Percentiles rank a stretch among this genome's conserved stretches.
phyloP scores from a whole-genome alignment of 2,329 filamentous ascomycete genomes.

The Sporothrix pallida region DNA sequence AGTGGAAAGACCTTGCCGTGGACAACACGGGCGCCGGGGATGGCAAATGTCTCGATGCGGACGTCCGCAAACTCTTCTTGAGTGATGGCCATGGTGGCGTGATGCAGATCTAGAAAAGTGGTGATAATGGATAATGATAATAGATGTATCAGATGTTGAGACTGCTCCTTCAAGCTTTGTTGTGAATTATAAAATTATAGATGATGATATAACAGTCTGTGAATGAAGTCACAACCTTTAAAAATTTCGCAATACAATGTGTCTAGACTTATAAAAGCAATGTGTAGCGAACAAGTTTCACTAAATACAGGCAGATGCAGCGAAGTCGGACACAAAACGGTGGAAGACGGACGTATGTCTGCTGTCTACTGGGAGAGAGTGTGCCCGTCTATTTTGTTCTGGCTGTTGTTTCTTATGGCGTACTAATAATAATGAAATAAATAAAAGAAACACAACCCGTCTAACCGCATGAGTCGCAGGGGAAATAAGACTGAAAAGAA shows the following conservation, averaged over 20 bases:
- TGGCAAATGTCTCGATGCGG: conserved; percentile 24
- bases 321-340: conserved; percentile 16
- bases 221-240: not conserved
- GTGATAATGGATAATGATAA: not conserved
- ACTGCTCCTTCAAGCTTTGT: not conserved
- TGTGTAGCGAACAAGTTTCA: not conserved
- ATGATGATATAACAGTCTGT: not conserved
- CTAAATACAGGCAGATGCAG: conserved; percentile 20
- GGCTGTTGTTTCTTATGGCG: not conserved
- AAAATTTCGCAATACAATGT: not conserved
- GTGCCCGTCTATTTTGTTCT: not conserved
- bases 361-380: too few species aligned
- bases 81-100: not conserved
- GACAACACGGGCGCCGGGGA: conserved; percentile 23
- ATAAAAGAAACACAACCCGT: not conserved
- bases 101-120: too few species aligned
- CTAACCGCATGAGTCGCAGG: not conserved
- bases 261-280: conserved; percentile 9
- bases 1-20: conserved; percentile 28
- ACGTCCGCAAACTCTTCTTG: not conserved
- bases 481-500: too few species aligned
- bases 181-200: not conserved
- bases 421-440: not conserved
- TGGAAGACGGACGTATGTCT: not conserved
- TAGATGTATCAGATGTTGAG: too few species aligned